Evolutionary conservation across 768 basidiomycete species (phyloP).

Genomic region (Xerocomellus amylosporus): DNA sequence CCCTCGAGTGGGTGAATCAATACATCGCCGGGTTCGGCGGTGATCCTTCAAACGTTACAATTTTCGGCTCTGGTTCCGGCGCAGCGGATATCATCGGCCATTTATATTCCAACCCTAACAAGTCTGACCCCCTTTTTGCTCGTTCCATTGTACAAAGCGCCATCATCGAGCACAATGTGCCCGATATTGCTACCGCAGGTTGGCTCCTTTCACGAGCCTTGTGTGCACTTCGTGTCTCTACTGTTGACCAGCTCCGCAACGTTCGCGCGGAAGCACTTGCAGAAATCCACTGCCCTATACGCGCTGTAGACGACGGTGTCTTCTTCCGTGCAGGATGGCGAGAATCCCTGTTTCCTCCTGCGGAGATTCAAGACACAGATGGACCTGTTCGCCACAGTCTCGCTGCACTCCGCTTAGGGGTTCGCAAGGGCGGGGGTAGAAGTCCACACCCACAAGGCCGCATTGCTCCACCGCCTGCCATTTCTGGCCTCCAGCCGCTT

Average conservation of each 20-base stretch:
- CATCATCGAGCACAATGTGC: constrained; percentile 58
- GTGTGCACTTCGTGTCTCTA: constrained; percentile 50
- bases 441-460: constrained; percentile 29
- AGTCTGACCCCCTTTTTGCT: constrained; percentile 57
- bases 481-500: constrained; percentile 52
- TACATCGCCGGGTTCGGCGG: constrained; percentile 67
- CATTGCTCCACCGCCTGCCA: constrained; percentile 4
- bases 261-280: constrained; percentile 57
- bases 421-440: constrained; percentile 23
- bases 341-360: constrained; percentile 38
- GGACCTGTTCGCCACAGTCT: constrained; percentile 12
- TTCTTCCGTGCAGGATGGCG: constrained; percentile 67
- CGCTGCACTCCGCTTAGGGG: constrained; percentile 25
- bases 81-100: constrained; percentile 59
- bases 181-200: constrained; percentile 57
- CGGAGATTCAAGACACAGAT: constrained; percentile 21
- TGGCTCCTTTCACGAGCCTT: constrained; percentile 67
- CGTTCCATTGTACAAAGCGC: constrained; percentile 77
- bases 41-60: constrained; percentile 48
- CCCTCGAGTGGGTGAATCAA: constrained; percentile 60
- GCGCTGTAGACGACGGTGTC: constrained; percentile 64
- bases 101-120: constrained; percentile 62
- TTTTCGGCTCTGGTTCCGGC: constrained; percentile 42
- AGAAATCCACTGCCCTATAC: constrained; percentile 46
- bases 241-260: constrained; percentile 61